Percentiles rank a stretch among this genome's conserved stretches.
Evolutionary conservation across 352 stramenopile species (phyloP).

Genomic region (Blastocystis sp.): DNA sequence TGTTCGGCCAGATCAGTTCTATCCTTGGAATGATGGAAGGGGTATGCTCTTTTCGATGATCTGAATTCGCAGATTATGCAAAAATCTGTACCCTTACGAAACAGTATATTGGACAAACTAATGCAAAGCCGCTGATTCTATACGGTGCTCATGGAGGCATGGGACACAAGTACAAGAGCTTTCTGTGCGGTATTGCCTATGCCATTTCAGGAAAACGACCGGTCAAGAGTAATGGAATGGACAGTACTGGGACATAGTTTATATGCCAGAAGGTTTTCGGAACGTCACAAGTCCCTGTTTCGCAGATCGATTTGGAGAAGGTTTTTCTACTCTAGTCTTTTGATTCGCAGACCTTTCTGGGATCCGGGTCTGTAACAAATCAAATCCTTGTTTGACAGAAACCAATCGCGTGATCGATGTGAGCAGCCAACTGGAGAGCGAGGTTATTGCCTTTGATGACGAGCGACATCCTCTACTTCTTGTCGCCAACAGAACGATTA

Average conservation of each 20-base stretch:
- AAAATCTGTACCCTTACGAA: neutral
- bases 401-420: neutral
- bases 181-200: neutral
- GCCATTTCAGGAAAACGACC: neutral
- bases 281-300: neutral
- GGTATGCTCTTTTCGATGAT: neutral
- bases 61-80: neutral
- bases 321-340: neutral
- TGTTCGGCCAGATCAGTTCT: neutral
- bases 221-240: neutral
- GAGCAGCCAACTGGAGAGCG: neutral
- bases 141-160: neutral
- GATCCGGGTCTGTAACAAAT: neutral
- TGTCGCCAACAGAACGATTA: neutral
- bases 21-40: neutral
- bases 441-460: neutral
- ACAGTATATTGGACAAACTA: neutral
- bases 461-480: neutral
- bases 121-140: neutral
- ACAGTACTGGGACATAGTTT: neutral
- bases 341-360: neutral
- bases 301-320: neutral
- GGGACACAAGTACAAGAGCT: neutral
- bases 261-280: neutral
- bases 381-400: neutral